Conservation (phyloP, 2,329 filamentous ascomycete genomes). For the Cercospora sesami region DNA sequence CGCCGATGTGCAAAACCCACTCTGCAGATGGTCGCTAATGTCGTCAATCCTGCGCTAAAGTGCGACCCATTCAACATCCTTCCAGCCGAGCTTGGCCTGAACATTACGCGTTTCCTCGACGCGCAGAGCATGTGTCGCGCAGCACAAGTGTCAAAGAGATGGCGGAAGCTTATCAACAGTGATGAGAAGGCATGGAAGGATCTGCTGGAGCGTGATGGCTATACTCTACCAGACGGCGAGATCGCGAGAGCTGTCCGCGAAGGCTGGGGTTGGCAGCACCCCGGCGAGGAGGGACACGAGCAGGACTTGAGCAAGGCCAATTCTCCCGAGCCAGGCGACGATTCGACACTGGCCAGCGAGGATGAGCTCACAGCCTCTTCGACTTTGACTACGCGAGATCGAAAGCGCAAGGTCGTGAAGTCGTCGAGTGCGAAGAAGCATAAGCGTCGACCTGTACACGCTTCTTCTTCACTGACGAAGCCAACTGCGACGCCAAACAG, state of each 20-base stretch:
- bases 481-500: slow-evolving; percentile 42
- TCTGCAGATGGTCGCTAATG: slow-evolving; percentile 81
- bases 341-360: slow-evolving; percentile 31
- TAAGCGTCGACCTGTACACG: slow-evolving; percentile 46
- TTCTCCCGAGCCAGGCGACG: slow-evolving; percentile 27
- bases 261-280: slow-evolving; percentile 98
- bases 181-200: slow-evolving; percentile 97
- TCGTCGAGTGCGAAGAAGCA: slow-evolving; percentile 49
- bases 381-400: slow-evolving; percentile 25
- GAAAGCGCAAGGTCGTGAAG: slow-evolving; percentile 32
- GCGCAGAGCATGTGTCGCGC: slow-evolving; percentile 82
- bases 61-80: slow-evolving; percentile 87
- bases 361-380: slow-evolving; percentile 38
- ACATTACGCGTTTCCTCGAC: slow-evolving; percentile 84
- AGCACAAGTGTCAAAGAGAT: slow-evolving; percentile 90
- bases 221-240: slow-evolving; percentile 74
- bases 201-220: slow-evolving; percentile 81
- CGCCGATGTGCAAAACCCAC: slow-evolving; percentile 85
- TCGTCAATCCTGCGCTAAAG: slow-evolving; percentile 91
- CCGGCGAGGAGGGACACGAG: slow-evolving; percentile 69
- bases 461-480: slow-evolving; percentile 42
- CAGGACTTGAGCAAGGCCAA: slow-evolving; percentile 68
- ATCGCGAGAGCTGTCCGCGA: slow-evolving; percentile 81
- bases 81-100: slow-evolving; percentile 81
- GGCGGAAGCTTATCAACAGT: slow-evolving; percentile 85